These are phyloP conservation scores for Dichotomopilus funicola DNA, from an alignment of 2,329 filamentous ascomycete species.

Conservation along the genomic window DNA sequence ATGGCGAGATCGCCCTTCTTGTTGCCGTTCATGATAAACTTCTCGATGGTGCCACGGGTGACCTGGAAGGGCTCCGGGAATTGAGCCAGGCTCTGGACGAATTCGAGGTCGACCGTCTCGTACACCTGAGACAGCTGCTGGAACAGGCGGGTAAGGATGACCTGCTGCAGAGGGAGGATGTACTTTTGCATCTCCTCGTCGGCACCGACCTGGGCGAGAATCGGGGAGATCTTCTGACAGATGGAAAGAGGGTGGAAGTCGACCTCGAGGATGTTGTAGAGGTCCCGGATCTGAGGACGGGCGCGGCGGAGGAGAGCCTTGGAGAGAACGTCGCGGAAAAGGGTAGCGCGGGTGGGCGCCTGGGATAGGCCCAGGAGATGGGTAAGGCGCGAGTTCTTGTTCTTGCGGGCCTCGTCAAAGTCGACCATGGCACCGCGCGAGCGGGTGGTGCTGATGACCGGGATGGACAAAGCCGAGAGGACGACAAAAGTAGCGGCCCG, in stretches of 20 bases:
- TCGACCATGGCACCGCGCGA: slow-evolving; percentile 94
- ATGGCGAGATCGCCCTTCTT: slow-evolving; percentile 98
- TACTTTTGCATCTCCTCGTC: slow-evolving; percentile 98
- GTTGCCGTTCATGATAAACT: slow-evolving; percentile 99
- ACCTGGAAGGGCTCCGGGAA: slow-evolving; percentile 98
- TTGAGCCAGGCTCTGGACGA: slow-evolving; percentile 86
- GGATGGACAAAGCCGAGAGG: slow-evolving; percentile 91
- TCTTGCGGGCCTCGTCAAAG: slow-evolving; percentile 94
- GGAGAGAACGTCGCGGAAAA: slow-evolving; percentile 94
- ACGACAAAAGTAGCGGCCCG: slow-evolving; percentile 94
- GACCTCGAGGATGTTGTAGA: slow-evolving; percentile 98
- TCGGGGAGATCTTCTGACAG: slow-evolving; percentile 97
- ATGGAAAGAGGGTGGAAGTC: slow-evolving; percentile 99
- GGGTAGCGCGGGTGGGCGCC: slow-evolving; percentile 76
- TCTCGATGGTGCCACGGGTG: slow-evolving; percentile 84
- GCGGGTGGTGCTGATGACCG: slow-evolving; percentile 96
- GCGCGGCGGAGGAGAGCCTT: slow-evolving; percentile 92
- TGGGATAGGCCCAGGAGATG: slow-evolving; percentile 91
- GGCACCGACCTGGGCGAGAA: slow-evolving; percentile 84
- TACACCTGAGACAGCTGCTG: slow-evolving; percentile 99
- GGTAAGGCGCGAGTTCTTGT: slow-evolving; percentile 96
- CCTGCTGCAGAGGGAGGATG: slow-evolving; percentile 90
- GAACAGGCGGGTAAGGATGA: slow-evolving; percentile 96
- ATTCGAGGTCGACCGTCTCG: slow-evolving; percentile 90
- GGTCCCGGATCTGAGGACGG: slow-evolving; percentile 87